phyloP scores from a whole-genome alignment of 768 basidiomycete species.

The Amanita rimosa region DNA sequence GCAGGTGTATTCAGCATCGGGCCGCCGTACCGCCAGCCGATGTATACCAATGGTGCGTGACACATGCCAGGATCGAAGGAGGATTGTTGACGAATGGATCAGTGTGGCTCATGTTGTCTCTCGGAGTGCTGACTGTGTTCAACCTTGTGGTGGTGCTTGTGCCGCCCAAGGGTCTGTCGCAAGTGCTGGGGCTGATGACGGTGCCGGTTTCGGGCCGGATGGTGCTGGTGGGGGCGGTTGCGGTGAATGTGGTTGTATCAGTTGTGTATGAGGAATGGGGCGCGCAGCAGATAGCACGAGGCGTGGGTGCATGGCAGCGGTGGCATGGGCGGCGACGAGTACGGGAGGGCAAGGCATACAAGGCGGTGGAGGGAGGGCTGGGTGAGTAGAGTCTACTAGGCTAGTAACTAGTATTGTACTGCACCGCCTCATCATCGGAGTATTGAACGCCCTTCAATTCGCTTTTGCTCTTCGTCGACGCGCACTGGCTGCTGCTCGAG shows the following conservation, averaged over 20 bases:
- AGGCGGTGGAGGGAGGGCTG: constrained; percentile 72
- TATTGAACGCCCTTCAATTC: too few species aligned
- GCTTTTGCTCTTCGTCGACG: constrained; percentile 23
- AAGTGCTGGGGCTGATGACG: constrained; percentile 66
- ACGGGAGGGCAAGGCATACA: constrained; percentile 71
- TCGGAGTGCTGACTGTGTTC: constrained; percentile 57
- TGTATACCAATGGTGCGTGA: constrained; percentile 85
- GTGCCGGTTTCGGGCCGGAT: constrained; percentile 60
- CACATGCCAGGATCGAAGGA: neutral
- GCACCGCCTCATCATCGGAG: too few species aligned
- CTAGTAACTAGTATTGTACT: too few species aligned
- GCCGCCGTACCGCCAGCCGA: constrained; percentile 88
- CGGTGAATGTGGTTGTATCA: constrained; percentile 61
- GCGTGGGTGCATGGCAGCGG: constrained; percentile 35
- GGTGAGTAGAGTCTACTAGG: too few species aligned
- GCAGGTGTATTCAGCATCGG: constrained; percentile 98
- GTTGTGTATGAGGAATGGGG: constrained; percentile 73
- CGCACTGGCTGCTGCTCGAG: constrained; percentile 20
- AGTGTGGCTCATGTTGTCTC: constrained; percentile 78
- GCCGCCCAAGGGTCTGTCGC: constrained; percentile 47
- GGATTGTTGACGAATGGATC: constrained; percentile 1
- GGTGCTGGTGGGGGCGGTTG: constrained; percentile 55
- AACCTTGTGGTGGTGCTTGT: constrained; percentile 68
- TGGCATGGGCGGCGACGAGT: constrained; percentile 37
- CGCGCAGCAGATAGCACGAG: constrained; percentile 40